Conservation (phyloP, 768 basidiomycete genomes). For the Postia placenta region DNA sequence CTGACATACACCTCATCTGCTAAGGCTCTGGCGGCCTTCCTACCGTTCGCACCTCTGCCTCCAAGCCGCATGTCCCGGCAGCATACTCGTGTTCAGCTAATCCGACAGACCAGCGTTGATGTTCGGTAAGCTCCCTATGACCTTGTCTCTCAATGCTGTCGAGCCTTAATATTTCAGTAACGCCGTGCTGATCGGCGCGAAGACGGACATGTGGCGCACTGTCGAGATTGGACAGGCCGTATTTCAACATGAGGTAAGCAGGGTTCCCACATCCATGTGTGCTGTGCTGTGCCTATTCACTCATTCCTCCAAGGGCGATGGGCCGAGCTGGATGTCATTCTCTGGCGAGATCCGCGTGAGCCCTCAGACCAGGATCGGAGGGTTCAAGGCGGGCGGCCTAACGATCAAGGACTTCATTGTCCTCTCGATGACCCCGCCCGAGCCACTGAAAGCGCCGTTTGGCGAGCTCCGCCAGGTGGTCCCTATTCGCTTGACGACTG, state of each 20-base stretch:
- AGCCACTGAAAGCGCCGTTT: slow-evolving; percentile 49
- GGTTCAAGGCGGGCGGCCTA: slow-evolving; percentile 62
- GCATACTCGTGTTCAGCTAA: slow-evolving; percentile 50
- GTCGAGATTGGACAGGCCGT: slow-evolving; percentile 59
- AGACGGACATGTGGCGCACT: slow-evolving; percentile 66
- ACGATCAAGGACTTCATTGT: slow-evolving; percentile 63
- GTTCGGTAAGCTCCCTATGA: slow-evolving; percentile 33
- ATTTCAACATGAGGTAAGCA: slow-evolving; percentile 50
- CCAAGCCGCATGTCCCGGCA: slow-evolving; percentile 23
- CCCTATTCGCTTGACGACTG: slow-evolving; percentile 62
- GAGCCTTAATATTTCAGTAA: slow-evolving; percentile 32
- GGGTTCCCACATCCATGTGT: neutral
- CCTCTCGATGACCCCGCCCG: slow-evolving; percentile 52
- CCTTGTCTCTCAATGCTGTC: neutral
- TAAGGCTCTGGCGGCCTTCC: slow-evolving; percentile 50
- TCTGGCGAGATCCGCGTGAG: slow-evolving; percentile 55
- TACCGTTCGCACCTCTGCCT: slow-evolving; percentile 49
- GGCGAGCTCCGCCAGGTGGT: slow-evolving; percentile 53
- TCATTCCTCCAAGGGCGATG: slow-evolving; percentile 44
- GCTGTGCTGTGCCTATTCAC: neutral
- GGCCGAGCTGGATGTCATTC: slow-evolving; percentile 55
- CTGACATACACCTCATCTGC: slow-evolving; percentile 52
- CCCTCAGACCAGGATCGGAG: slow-evolving; percentile 43
- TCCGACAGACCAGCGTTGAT: slow-evolving; percentile 66
- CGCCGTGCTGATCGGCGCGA: slow-evolving; percentile 40